Evolutionary conservation across 805 yeast genomes (phyloP).

Genomic region (Wickerhamomyces alni): DNA sequence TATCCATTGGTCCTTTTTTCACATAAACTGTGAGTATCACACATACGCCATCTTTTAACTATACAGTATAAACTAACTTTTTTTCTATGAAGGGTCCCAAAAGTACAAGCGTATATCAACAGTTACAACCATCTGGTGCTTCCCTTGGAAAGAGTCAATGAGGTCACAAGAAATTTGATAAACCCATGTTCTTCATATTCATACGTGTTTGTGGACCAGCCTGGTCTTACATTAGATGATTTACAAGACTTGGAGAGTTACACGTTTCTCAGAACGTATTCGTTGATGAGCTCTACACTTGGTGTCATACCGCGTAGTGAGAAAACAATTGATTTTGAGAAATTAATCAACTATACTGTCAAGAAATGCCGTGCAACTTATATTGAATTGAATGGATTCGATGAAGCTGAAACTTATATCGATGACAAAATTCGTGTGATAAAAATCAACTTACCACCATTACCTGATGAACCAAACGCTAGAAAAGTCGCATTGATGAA

Average conservation of each 20-base stretch:
- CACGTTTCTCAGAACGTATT: conserved; percentile 43
- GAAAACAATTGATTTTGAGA: conserved; percentile 32
- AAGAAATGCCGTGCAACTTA: conserved; percentile 48
- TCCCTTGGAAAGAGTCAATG: conserved; percentile 24
- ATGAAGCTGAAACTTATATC: conserved; percentile 47
- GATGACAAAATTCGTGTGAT: conserved; percentile 63
- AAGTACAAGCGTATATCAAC: conserved; percentile 19
- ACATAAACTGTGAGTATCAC: conserved; percentile 14
- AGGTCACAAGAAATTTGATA: conserved; percentile 26
- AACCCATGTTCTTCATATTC: conserved; percentile 48
- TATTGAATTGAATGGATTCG: conserved; percentile 35
- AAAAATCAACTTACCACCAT: conserved; percentile 46
- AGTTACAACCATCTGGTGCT: conserved; percentile 17
- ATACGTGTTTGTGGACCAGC: conserved; percentile 48
- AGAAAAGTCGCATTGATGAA: conserved; percentile 29
- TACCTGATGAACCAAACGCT: conserved; percentile 31
- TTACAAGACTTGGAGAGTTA: conserved; percentile 37
- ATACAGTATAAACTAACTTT: background rate
- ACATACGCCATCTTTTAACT: too few relatives aligned
- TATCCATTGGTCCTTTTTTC: conserved; percentile 18
- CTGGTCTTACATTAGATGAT: conserved; percentile 45
- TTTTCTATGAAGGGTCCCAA: conserved; percentile 17
- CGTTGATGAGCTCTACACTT: conserved; percentile 54
- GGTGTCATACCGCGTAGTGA: conserved; percentile 50
- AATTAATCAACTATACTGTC: conserved; percentile 35